Evolutionary conservation across 306 rosid genomes (phyloP).

Genomic region (Heteromeles arbutifolia): DNA sequence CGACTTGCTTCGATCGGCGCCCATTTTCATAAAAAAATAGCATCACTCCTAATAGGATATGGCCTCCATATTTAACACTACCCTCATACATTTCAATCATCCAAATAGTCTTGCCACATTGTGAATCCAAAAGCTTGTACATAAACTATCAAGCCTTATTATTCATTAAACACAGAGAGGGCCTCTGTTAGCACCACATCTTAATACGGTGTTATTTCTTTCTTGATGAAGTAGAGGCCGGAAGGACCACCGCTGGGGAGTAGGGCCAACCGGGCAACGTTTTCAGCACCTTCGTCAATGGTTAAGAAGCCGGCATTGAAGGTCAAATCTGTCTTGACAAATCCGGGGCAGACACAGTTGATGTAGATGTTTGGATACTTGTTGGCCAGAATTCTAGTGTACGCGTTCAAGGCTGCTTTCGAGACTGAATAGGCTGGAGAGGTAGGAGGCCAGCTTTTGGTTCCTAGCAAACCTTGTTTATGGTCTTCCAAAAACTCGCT

Average conservation of each 20-base stretch:
- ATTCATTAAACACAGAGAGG: too few relatives aligned
- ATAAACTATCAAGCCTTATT: too few relatives aligned
- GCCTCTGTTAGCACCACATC: too few relatives aligned
- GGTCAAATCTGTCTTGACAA: slow-evolving; percentile 18
- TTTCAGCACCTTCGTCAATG: slow-evolving; percentile 36
- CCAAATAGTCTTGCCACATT: too few relatives aligned
- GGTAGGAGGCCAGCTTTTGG: slow-evolving; percentile 29
- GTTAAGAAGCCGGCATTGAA: slow-evolving; percentile 20
- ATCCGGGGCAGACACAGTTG: slow-evolving; percentile 40
- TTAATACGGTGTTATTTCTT: slow-evolving; percentile 13
- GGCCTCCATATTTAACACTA: too few relatives aligned
- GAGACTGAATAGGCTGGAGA: slow-evolving; percentile 22
- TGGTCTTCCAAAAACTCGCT: slow-evolving; percentile 22
- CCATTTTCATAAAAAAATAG: too few relatives aligned
- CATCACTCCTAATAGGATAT: too few relatives aligned
- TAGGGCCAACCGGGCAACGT: slow-evolving; percentile 33
- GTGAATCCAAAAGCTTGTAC: too few relatives aligned
- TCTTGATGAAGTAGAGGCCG: slow-evolving; percentile 24
- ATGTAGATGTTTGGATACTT: slow-evolving; percentile 26
- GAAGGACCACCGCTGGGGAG: slow-evolving; percentile 28
- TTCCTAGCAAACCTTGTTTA: slow-evolving; percentile 26
- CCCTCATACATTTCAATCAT: too few relatives aligned
- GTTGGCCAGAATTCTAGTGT: slow-evolving; percentile 36
- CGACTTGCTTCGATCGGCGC: too few relatives aligned
- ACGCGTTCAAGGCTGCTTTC: slow-evolving; percentile 30